Percentiles rank a stretch among this genome's conserved stretches.
Evolutionary conservation across 2,329 filamentous ascomycete genomes (phyloP).

Genomic region (Penicillium sp.): DNA sequence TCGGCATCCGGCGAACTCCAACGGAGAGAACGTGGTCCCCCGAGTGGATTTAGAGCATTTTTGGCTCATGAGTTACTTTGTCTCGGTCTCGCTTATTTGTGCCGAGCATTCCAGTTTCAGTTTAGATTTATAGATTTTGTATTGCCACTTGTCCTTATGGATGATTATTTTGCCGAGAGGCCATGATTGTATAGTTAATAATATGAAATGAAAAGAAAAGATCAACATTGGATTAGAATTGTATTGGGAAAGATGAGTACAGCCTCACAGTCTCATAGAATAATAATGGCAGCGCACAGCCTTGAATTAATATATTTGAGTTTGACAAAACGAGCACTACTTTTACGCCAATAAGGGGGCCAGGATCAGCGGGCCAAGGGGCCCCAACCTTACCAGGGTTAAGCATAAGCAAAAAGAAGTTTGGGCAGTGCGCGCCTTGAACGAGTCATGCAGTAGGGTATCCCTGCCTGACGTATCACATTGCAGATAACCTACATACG

Average conservation of each 20-base stretch:
- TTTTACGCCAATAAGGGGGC: conserved; percentile 20
- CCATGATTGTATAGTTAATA: not conserved
- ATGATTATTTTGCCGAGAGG: not conserved
- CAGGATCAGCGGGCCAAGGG: conserved; percentile 27
- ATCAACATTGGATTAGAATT: not conserved
- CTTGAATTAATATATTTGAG: conserved; percentile 21
- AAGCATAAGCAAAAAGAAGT: conserved; percentile 36
- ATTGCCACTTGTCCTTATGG: not conserved
- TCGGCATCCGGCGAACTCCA: not conserved
- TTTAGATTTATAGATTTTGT: not conserved
- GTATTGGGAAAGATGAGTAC: not conserved
- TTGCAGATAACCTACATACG: conserved; percentile 1
- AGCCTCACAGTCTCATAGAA: not conserved
- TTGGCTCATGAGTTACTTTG: not conserved
- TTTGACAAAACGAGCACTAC: conserved; percentile 14
- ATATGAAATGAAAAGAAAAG: not conserved
- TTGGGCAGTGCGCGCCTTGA: conserved; percentile 29
- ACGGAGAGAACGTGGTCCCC: conserved; percentile 1
- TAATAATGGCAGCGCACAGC: conserved; percentile 4
- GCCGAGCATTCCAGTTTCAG: conserved; percentile 6
- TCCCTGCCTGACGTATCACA: conserved; percentile 27
- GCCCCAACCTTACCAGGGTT: conserved; percentile 41
- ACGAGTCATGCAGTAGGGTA: conserved; percentile 26
- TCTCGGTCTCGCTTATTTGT: conserved; percentile 1
- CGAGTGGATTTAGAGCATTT: not conserved